These are phyloP conservation scores for Podospora pseudocomata DNA, from an alignment of 495 filamentous ascomycete genomes.

Conservation along the genomic window DNA sequence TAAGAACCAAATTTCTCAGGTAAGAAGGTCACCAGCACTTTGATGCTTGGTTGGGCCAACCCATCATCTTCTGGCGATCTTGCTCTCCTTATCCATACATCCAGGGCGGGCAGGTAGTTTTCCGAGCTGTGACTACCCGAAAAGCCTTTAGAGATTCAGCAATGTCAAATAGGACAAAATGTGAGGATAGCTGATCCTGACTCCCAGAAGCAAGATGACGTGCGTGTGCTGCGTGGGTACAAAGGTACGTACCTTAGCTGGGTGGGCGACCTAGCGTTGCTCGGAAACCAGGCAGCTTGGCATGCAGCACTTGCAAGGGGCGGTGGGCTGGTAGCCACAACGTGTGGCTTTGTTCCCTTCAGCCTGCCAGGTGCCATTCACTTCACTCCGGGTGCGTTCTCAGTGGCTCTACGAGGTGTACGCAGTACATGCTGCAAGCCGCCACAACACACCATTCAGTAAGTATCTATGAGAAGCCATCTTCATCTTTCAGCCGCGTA, in stretches of 20 bases:
- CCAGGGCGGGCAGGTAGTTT: neutral
- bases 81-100: neutral
- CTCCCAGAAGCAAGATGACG: neutral
- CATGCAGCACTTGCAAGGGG: neutral
- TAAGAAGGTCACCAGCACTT: neutral
- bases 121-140: neutral
- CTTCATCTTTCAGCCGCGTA: neutral
- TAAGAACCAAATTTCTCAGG: neutral
- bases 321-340: neutral
- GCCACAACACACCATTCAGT: neutral
- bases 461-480: neutral
- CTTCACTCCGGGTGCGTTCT: neutral
- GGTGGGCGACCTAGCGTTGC: neutral
- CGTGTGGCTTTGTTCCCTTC: neutral
- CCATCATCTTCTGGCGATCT: neutral
- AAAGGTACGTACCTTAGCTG: neutral
- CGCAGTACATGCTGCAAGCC: neutral
- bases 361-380: neutral
- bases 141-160: neutral
- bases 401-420: neutral
- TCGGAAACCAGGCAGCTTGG: slow-evolving; percentile 4
- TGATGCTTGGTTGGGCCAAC: neutral
- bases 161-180: neutral
- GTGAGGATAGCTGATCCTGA: neutral
- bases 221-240: neutral